Evolutionary conservation across 192 early-diverging fungal species (phyloP), one percentile per base, ranked within the genome.

Genomic region (Linnemannia elongata): DNA sequence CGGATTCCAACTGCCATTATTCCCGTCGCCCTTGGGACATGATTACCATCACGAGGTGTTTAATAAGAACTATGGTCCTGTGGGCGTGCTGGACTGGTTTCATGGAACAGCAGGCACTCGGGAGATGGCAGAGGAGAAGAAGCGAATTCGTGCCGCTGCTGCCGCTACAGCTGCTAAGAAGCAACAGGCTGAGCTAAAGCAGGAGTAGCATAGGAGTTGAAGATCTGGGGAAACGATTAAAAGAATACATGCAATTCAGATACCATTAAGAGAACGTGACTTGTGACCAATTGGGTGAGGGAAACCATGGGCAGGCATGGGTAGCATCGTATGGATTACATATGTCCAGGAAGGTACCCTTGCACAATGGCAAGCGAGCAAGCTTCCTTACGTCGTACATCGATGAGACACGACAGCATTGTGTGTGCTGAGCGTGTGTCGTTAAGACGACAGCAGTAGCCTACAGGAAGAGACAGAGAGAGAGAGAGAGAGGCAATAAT

Each of bases 1-100:
- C 71, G 96, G 96, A 3, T 96, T 94, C 83, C 93, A 95, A 79
- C 93, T 96, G 75, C 96, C 96, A 12, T 92, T 94, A 30, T 94
- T 93, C 81, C 91, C 93, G 9, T 93, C 93, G 69, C 89, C 90
- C 9, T 83, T 91, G 69, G 91, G 89, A 82, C 96, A 96, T 82
- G 96, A 96, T 79, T 94, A 92, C 83, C 96, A 96, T 82, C 96
- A 96, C 78, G 90, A 90, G 88, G 90, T 89, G 6, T 91, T 93
- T 82, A 92, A 90, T 57, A 87, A 90, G 88, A 92, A 91, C 82
- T 93, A 89, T 92, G 92, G 92, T 4, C 82, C 88, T 36, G 76
- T 87, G 9, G 85, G 85, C 8, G 35, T 87, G 4, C 72, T 87
- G 44, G 85, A 87, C 30, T 87, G 85, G 85, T n/a, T 81, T 10